Conservation (phyloP, 768 basidiomycete genomes). For the Dentipellis sp. region DNA sequence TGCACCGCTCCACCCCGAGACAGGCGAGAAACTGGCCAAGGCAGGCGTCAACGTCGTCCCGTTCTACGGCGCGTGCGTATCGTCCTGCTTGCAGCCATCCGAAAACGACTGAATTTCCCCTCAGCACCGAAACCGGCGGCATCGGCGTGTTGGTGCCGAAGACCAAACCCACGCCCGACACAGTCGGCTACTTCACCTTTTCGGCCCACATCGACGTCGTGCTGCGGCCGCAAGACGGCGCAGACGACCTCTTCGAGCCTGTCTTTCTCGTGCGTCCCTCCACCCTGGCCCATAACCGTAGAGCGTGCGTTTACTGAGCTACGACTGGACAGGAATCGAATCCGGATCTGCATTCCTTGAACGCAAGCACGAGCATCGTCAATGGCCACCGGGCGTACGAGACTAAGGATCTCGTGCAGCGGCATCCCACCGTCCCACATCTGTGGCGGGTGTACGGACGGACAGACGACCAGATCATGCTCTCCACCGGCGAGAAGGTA, state of each 20-base stretch:
- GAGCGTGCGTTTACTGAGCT: too few relatives aligned
- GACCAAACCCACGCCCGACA: conserved; percentile 2
- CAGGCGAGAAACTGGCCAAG: conserved; percentile 25
- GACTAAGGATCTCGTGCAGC: not conserved
- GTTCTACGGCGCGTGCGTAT: conserved; percentile 29
- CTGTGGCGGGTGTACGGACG: not conserved
- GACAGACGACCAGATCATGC: not conserved
- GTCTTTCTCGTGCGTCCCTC: conserved; percentile 26
- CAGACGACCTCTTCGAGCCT: conserved; percentile 24
- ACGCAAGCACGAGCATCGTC: not conserved
- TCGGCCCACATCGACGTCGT: conserved; percentile 15
- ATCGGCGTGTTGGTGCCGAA: conserved; percentile 2
- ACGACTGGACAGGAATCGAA: too few relatives aligned
- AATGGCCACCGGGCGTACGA: not conserved
- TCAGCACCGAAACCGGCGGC: conserved; percentile 15
- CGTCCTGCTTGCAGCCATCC: not conserved
- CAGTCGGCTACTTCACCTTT: conserved; percentile 30
- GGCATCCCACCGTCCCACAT: not conserved
- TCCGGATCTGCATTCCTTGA: not conserved
- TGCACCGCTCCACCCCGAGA: conserved; percentile 26
- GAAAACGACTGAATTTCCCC: not conserved
- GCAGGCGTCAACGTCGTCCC: conserved; percentile 25
- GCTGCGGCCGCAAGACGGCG: conserved; percentile 25
- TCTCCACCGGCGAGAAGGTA: not conserved
- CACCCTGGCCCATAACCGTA: too few relatives aligned